Evolutionary conservation across 2,329 filamentous ascomycete species (phyloP).

Genomic region (Talaromyces islandicus): DNA sequence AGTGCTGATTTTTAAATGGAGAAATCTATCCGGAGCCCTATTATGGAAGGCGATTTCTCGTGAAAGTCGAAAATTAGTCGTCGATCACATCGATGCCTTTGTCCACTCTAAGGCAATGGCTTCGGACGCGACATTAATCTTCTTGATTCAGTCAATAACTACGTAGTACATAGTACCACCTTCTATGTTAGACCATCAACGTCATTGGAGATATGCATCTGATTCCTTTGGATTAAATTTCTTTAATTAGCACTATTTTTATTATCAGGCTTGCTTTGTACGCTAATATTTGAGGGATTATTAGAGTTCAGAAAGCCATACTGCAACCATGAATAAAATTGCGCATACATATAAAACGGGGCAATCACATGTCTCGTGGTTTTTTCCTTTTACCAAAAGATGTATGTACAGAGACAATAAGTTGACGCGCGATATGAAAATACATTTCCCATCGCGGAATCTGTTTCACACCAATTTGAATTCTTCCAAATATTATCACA

Average conservation of each 20-base stretch:
- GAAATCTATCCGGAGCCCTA: neutral
- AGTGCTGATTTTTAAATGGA: neutral
- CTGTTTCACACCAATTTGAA: neutral
- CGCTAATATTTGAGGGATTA: neutral
- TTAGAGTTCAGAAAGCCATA: neutral
- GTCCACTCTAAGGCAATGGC: neutral
- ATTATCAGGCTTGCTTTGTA: neutral
- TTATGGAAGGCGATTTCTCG: neutral
- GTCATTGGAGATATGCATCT: neutral
- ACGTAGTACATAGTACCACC: neutral
- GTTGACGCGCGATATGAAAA: neutral
- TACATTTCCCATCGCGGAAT: neutral
- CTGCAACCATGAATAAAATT: neutral
- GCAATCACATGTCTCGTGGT: neutral
- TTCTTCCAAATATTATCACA: neutral
- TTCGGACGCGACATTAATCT: neutral
- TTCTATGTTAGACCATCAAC: neutral
- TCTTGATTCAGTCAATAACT: neutral
- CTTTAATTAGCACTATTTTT: neutral
- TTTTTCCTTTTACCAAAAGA: neutral
- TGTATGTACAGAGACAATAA: neutral
- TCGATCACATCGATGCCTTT: neutral
- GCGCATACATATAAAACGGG: neutral
- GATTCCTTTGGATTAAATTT: neutral
- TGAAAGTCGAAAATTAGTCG: neutral